Conservation (phyloP, 2,329 filamentous ascomycete genomes). For the Mariannaea elegans region DNA sequence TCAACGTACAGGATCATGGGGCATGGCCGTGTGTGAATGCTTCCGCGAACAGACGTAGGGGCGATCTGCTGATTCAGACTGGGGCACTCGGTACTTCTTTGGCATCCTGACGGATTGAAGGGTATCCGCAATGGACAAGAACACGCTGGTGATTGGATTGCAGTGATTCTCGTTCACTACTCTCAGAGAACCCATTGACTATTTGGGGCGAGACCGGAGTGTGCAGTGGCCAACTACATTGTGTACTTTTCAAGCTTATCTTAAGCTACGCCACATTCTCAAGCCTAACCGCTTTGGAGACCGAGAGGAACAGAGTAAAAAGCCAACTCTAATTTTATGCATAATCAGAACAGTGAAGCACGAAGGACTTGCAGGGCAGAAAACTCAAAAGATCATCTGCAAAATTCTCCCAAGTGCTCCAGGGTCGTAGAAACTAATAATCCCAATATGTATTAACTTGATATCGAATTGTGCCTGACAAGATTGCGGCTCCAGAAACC, state of each 20-base stretch:
- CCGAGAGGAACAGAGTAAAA: background rate
- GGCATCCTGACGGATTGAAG: background rate
- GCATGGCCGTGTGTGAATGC: slow-evolving; percentile 3
- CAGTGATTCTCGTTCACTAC: too few species aligned
- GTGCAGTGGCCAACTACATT: background rate
- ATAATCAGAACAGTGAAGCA: background rate
- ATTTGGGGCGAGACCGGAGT: background rate
- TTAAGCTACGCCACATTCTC: slow-evolving; percentile 3
- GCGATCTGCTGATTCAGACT: slow-evolving; percentile 1
- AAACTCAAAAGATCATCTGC: background rate
- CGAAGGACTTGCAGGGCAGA: background rate
- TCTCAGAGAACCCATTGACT: too few species aligned
- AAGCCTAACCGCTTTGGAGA: slow-evolving; percentile 11
- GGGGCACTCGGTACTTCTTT: background rate
- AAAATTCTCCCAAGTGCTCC: background rate
- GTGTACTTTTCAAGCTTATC: slow-evolving; percentile 16
- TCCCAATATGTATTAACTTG: background rate
- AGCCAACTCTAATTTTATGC: slow-evolving; percentile 19
- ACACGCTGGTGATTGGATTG: background rate
- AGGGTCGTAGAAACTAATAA: background rate
- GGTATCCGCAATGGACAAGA: background rate
- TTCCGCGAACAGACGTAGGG: background rate
- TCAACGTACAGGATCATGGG: background rate
- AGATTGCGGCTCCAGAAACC: background rate
- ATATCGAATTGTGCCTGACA: background rate